phyloP scores from a whole-genome alignment of 306 rosid species.

The Styphnolobium japonicum region DNA sequence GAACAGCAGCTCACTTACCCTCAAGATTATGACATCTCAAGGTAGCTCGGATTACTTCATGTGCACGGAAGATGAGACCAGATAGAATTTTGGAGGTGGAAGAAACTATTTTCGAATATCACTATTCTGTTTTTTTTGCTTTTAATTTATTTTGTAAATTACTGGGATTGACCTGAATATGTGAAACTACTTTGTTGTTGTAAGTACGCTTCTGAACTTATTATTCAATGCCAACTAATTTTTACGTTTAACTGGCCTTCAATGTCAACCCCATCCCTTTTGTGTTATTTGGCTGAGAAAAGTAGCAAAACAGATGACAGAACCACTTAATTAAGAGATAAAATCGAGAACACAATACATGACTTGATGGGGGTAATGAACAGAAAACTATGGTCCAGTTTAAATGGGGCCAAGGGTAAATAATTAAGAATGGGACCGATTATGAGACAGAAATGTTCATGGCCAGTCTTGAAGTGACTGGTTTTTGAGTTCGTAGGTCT shows the following conservation, averaged over 20 bases:
- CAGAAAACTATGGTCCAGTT: constrained; percentile 32
- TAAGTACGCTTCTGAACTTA: constrained; percentile 50
- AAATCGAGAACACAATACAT: neutral
- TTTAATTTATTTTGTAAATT: constrained; percentile 60
- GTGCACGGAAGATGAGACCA: constrained; percentile 34
- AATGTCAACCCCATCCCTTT: neutral
- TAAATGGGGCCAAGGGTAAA: constrained; percentile 14
- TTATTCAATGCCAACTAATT: constrained; percentile 42
- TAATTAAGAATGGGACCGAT: constrained; percentile 37
- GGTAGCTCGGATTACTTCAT: constrained; percentile 48
- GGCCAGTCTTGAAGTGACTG: constrained; percentile 30
- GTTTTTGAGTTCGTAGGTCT: constrained; percentile 17
- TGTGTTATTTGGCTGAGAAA: neutral
- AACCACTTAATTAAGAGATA: neutral
- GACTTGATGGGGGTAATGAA: constrained; percentile 14
- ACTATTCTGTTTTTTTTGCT: constrained; percentile 24
- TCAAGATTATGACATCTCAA: constrained; percentile 73
- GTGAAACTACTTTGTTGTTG: constrained; percentile 56
- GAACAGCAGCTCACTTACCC: constrained; percentile 80
- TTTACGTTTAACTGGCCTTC: constrained; percentile 1
- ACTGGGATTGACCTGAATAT: constrained; percentile 58
- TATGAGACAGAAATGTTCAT: constrained; percentile 23
- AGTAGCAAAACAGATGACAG: neutral
- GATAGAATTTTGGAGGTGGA: constrained; percentile 59
- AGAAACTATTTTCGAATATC: constrained; percentile 51